Base-by-base conservation (phyloP, 2,329 filamentous ascomycete genomes). In the Diaporthe citri region DNA sequence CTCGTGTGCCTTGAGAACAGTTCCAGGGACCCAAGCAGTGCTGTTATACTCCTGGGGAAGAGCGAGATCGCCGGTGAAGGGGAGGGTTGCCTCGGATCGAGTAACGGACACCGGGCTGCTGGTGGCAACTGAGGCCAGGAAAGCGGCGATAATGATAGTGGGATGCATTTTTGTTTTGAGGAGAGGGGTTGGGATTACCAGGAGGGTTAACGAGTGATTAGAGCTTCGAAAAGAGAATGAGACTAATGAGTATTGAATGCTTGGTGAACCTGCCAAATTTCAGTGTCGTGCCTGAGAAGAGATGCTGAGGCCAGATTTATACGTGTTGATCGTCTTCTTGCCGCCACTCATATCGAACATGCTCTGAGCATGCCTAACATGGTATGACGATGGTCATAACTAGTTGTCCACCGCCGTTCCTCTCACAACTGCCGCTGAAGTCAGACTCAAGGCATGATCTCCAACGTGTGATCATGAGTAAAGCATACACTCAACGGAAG, bases 21-120 rank as follows among this genome's bases (percentile, higher is more conserved):
- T 64, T 17, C 59, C 59, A 34, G 59, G 59, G 8, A 64, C 59
- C 59, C 59, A 64, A 12, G 5, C 39, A 8, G 59, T 64, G 39
- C 59, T 64, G 25, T 64, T 64, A 17, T 64, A 64, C 59, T 64
- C 59, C 41, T 46, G 7, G 39, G 59, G 59, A 39, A 46, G 41
- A 41, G 59, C 25, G 25, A 64, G 10, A 31, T 64, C 39, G 28
- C 59, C 59, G 17, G 59, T 64, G 59, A 64, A 64, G 9, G 59
- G 59, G 25, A 64, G 59, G 17, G 39, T 46, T 1, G 59, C 25
- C 59, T 46, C 39, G n/a, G 59, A 64, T 7, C 59, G 39, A 31
- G 39, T 0, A 28, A 46, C 25, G 25, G 59, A 31, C 2, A 64
- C 41, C 9, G 59, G 59, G 41, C 59, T 46, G 39, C 59, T 64